Conservation (phyloP, 305 asterid species). For the Fraxinus baroniana region DNA sequence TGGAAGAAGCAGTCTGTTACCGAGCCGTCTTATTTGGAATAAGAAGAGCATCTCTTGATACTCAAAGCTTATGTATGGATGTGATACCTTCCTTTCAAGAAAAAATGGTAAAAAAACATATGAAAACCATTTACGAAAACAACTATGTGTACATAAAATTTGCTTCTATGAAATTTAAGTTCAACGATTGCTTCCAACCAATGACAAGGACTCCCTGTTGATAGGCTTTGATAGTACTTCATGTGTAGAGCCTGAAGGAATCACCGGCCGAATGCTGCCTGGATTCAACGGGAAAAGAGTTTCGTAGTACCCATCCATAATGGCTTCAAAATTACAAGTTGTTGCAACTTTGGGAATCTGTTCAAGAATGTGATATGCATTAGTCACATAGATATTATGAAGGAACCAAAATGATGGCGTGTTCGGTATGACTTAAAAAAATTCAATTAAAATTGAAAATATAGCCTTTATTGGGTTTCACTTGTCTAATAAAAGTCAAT, state of each 20-base stretch:
- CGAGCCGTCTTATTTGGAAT: background rate
- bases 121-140: background rate
- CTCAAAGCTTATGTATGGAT: background rate
- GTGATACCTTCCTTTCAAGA: background rate
- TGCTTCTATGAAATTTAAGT: constrained; percentile 24
- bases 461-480: no score
- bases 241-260: constrained; percentile 56
- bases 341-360: constrained; percentile 85
- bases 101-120: background rate
- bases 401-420: background rate
- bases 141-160: background rate
- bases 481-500: no score
- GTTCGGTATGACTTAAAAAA: no score
- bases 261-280: constrained; percentile 58
- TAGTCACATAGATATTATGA: background rate
- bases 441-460: no score
- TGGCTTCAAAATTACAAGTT: constrained; percentile 76
- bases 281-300: constrained; percentile 87
- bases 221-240: constrained; percentile 58
- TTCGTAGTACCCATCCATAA: constrained; percentile 85
- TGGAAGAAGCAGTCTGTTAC: background rate
- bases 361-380: constrained; percentile 13
- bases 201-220: constrained; percentile 43
- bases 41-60: background rate
- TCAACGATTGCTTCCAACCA: constrained; percentile 22